Evolutionary conservation across 164 flowering plant species (phyloP).

Genomic region (Aristolochia fimbriata): DNA sequence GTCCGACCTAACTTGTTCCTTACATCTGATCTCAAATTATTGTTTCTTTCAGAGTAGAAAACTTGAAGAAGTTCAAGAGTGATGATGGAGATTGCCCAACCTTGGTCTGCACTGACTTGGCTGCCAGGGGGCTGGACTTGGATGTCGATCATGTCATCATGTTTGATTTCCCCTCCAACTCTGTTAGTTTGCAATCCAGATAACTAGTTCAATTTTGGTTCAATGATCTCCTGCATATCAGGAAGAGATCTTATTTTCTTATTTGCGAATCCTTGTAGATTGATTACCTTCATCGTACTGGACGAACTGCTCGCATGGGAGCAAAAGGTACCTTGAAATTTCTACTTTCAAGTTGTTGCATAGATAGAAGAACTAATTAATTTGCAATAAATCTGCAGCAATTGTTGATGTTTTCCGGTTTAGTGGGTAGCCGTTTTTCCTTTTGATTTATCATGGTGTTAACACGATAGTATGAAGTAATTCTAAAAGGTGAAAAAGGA

Average conservation of each 20-base stretch:
- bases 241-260: neutral
- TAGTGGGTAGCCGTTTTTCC: neutral
- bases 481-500: no score
- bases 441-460: neutral
- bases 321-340: slow-evolving; percentile 60
- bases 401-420: neutral
- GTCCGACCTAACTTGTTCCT: neutral
- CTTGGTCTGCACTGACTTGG: slow-evolving; percentile 94
- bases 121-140: slow-evolving; percentile 95
- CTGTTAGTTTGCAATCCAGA: slow-evolving; percentile 37
- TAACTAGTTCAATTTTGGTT: neutral
- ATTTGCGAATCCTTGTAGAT: slow-evolving; percentile 38
- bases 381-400: neutral
- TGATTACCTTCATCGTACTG: slow-evolving; percentile 97
- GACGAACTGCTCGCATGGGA: slow-evolving; percentile 99
- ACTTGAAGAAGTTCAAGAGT: slow-evolving; percentile 76
- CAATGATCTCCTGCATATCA: neutral
- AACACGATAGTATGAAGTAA: no score
- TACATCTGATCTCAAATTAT: neutral
- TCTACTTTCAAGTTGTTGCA: neutral
- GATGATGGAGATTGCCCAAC: slow-evolving; percentile 94
- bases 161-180: slow-evolving; percentile 89
- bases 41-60: slow-evolving; percentile 56
- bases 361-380: neutral
- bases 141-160: slow-evolving; percentile 97